Base-by-base conservation (phyloP, 495 filamentous ascomycete genomes). In the Ramalina intermedia region DNA sequence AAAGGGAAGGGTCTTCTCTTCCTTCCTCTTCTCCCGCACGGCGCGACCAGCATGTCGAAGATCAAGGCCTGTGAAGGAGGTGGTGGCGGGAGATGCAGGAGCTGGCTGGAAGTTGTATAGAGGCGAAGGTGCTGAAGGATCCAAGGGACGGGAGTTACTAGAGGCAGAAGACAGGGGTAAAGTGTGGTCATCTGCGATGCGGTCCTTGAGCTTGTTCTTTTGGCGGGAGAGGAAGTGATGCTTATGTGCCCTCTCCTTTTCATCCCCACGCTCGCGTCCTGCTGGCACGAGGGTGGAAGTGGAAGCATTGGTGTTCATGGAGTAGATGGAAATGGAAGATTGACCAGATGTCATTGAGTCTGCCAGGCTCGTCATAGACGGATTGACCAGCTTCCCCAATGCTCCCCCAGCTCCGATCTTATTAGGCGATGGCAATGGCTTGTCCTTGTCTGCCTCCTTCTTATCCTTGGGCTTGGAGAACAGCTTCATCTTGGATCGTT, bases 401-500 rank as follows among this genome's bases (percentile, higher is more conserved):
- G 78, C 66, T 29, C 77, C 70, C 1, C 75, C 63, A 21, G 77
- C 75, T 6, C 76, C 73, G 47, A 87, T 75, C 69, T 91, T 94
- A 47, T 79, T 82, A 4, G 88, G 88, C 37, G 86, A 93, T 1
- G 88, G 85, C 17, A 88, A 64, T 3, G 79, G 77, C 48, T 78
- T 77, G 17, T 82, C 75, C 60, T 82, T 85, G 13, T 54, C 47
- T 4, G 29, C 24, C 8, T 55, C 73, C 79, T 91, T 85, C 46
- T 85, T 82, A 9, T 76, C 78, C 42, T 86, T 88, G 4, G 86
- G 87, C 51, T 89, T 83, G 2, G 85, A 89, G 61, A 95, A 95
- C 6, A 95, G 71, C 66, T 93, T 94, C 64, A 87, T 87, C 66
- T 89, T 93, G 18, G 84, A 85, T 66, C 85, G 87, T 63, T 90